A percentile compares a stretch with the other conserved stretches of the same genome.
Evolutionary conservation across 2,329 filamentous ascomycete species (phyloP).

Genomic region (Colletotrichum spaethianum): DNA sequence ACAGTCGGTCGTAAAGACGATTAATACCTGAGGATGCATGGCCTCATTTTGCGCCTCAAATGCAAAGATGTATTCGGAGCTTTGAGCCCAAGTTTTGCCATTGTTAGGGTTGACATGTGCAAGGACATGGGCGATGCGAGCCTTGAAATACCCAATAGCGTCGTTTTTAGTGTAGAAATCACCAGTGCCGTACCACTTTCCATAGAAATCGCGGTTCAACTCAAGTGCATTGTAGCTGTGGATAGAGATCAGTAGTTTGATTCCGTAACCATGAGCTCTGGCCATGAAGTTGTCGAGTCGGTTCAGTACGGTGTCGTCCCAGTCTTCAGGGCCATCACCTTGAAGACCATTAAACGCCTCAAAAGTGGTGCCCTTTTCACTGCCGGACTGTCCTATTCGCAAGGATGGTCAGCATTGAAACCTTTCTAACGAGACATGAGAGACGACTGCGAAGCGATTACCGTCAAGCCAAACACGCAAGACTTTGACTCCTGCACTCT

Average conservation of each 20-base stretch:
- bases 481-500: conserved; percentile 20
- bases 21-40: conserved; percentile 42
- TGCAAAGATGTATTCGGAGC: conserved; percentile 45
- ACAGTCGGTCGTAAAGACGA: too few relatives aligned
- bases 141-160: conserved; percentile 37
- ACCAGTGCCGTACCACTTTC: conserved; percentile 40
- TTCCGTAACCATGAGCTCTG: conserved; percentile 37
- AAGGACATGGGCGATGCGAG: conserved; percentile 37
- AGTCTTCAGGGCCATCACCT: conserved; percentile 31
- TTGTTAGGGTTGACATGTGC: conserved; percentile 38
- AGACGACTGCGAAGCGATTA: background rate
- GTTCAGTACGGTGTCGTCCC: conserved; percentile 41
- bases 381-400: conserved; percentile 5
- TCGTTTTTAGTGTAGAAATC: conserved; percentile 37
- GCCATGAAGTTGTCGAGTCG: conserved; percentile 40
- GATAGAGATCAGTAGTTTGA: conserved; percentile 41
- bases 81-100: conserved; percentile 42
- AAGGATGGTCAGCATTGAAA: background rate
- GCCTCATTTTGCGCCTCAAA: conserved; percentile 46
- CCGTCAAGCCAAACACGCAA: background rate
- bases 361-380: conserved; percentile 1
- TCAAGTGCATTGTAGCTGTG: conserved; percentile 40
- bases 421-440: too few relatives aligned
- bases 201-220: conserved; percentile 33
- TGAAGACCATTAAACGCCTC: conserved; percentile 1